These are phyloP conservation scores for Aspergillus fischeri DNA, from an alignment of 2,329 filamentous ascomycete species.

Conservation along the genomic window DNA sequence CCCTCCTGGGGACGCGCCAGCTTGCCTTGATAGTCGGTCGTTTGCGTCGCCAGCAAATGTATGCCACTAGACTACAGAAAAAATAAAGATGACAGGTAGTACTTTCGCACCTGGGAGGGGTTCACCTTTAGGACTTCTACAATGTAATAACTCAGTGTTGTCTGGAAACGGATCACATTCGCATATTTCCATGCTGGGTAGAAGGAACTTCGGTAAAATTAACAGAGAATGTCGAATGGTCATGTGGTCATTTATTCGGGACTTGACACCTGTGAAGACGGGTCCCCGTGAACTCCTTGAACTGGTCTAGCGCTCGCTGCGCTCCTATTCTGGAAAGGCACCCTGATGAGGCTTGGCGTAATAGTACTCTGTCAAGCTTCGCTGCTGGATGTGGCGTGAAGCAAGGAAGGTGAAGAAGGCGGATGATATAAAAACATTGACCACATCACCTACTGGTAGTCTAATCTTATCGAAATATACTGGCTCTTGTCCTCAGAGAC, in stretches of 20 bases:
- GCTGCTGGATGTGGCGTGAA: not conserved
- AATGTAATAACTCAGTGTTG: not conserved
- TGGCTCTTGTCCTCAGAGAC: too few relatives aligned
- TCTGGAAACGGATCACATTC: not conserved
- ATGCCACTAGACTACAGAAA: not conserved
- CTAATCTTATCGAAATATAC: too few relatives aligned
- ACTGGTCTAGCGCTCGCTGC: not conserved
- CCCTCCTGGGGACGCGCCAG: not conserved
- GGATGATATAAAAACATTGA: too few relatives aligned
- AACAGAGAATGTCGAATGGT: not conserved
- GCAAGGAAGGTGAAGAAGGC: too few relatives aligned
- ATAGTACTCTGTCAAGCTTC: not conserved
- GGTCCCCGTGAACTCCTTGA: not conserved
- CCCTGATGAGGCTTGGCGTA: not conserved
- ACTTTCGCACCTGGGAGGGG: not conserved
- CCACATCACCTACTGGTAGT: too few relatives aligned
- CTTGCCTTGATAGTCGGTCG: not conserved
- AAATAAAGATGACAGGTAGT: not conserved
- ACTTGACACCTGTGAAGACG: not conserved
- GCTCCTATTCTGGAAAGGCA: not conserved
- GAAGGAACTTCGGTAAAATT: not conserved
- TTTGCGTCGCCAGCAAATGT: not conserved
- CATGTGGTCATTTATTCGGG: not conserved
- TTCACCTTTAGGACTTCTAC: not conserved
- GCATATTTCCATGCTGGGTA: too few relatives aligned